Base-by-base conservation (phyloP, 495 filamentous ascomycete genomes). In the Zalerion maritima region DNA sequence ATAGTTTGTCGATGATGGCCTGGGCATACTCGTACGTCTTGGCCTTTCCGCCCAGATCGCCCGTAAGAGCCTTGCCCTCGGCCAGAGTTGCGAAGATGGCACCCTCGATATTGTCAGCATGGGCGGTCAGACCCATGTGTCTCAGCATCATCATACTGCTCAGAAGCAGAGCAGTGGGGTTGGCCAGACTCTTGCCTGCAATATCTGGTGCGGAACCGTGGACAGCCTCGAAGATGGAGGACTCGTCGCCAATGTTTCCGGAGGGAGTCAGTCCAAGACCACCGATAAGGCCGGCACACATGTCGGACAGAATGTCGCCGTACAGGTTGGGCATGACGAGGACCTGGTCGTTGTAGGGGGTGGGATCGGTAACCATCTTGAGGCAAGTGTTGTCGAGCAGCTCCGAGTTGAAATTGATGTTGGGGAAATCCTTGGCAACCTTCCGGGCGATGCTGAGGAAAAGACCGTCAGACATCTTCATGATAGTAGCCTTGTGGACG, bases 271-370 rank as follows among this genome's bases (percentile, higher is more conserved):
- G 71, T 50, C 89, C 89, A 35, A 97, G 78, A 57, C 89, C 91
- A 51, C 89, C 89, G 44, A 96, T 97, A 35, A 97, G 69, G 62
- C 91, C 89, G 44, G 89, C 89, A 61, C 89, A 96, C 82, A 97
- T 91, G 58, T 97, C 89, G 45, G 89, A 96, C 37, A 97, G 72
- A 70, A 97, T 97, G 57, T 97, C 89, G 57, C 89, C 89, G 64
- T 97, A 96, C 41, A 97, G 64, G 64, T 97, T 97, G 54, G 89
- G 91, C 91, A 96, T 96, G 55, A 97, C 89, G 34, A 97, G 75
- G 31, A 97, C 89, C 67, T 94, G 93, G 72, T 96, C 89, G 64
- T 85, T 92, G 71, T 97, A 97, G 9, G 86, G 83, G 29, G 71
- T 60, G 14, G 84, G 85, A 66, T 93, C 85, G 40, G 85, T 91